These are phyloP conservation scores for Medicago ruthenica DNA, from an alignment of 306 rosid genomes.

Conservation along the genomic window DNA sequence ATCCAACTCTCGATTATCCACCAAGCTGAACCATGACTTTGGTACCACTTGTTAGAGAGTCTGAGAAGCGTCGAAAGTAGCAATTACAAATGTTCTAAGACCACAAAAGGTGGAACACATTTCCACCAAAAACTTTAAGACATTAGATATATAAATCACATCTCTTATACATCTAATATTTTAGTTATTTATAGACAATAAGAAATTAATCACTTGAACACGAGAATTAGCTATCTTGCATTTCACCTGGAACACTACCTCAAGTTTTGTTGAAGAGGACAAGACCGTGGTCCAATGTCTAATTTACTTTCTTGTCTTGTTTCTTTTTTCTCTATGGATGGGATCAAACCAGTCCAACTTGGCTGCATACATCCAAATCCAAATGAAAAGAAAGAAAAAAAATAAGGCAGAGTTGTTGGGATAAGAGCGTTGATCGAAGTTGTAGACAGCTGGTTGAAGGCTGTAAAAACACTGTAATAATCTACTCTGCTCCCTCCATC, in stretches of 20 bases:
- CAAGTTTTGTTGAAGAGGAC: slow-evolving; percentile 6
- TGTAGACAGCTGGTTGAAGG: slow-evolving; percentile 50
- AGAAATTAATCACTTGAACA: too few relatives aligned
- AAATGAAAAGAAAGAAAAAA: neutral
- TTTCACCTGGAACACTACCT: neutral
- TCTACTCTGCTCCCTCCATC: neutral
- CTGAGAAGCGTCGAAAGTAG: too few relatives aligned
- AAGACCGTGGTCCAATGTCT: slow-evolving; percentile 18
- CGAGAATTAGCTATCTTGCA: neutral
- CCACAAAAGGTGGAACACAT: too few relatives aligned
- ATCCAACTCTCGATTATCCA: too few relatives aligned
- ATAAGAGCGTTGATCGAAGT: slow-evolving; percentile 10
- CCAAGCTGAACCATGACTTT: too few relatives aligned
- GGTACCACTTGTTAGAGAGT: too few relatives aligned
- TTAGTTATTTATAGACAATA: too few relatives aligned
- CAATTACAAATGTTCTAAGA: too few relatives aligned
- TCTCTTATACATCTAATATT: too few relatives aligned
- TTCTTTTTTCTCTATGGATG: neutral
- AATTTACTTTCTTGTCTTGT: neutral
- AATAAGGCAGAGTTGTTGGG: slow-evolving; percentile 1
- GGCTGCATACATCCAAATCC: slow-evolving; percentile 33
- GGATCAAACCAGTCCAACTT: slow-evolving; percentile 33
- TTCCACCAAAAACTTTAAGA: too few relatives aligned
- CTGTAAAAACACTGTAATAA: slow-evolving; percentile 23
- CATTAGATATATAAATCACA: too few relatives aligned